Percentiles rank a stretch among this genome's conserved stretches.
These are phyloP conservation scores for Mortierella alpina DNA, from an alignment of 192 early-diverging fungal species.

Conservation along the genomic window DNA sequence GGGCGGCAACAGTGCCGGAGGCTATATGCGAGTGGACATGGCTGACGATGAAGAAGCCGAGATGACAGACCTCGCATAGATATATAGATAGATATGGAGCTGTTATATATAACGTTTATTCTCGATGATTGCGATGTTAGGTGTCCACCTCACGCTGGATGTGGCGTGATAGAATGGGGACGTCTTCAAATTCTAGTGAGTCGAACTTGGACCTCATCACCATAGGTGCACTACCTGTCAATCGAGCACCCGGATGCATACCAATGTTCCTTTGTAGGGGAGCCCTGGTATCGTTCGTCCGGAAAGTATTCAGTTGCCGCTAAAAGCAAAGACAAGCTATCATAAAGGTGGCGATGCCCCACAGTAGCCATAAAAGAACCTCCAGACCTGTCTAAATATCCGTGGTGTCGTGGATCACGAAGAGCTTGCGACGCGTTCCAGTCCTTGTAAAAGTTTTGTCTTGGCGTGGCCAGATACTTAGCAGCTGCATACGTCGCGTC, in stretches of 20 bases:
- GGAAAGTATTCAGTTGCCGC: not conserved
- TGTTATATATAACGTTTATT: no score
- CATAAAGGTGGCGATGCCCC: not conserved
- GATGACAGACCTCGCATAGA: no score
- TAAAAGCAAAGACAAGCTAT: not conserved
- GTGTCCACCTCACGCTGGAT: no score
- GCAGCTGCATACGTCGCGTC: not conserved
- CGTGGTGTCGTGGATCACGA: not conserved
- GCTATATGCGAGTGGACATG: no score
- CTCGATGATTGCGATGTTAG: no score
- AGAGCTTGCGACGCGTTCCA: not conserved
- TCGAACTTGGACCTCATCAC: slow-evolving; percentile 14
- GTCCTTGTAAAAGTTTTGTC: not conserved
- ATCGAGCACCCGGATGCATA: not conserved
- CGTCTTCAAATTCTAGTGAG: slow-evolving; percentile 8
- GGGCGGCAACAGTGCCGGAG: no score
- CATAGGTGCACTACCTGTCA: slow-evolving; percentile 6
- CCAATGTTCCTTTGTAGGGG: slow-evolving; percentile 8
- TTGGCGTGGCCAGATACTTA: not conserved
- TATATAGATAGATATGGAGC: no score
- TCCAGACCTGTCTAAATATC: not conserved
- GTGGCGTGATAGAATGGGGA: not conserved
- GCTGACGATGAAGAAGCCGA: no score
- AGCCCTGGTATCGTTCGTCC: slow-evolving; percentile 3
- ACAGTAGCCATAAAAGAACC: slow-evolving; percentile 2